Evolutionary conservation across 2,329 filamentous ascomycete genomes (phyloP).

Genomic region (Exophiala phaeomuriformis): DNA sequence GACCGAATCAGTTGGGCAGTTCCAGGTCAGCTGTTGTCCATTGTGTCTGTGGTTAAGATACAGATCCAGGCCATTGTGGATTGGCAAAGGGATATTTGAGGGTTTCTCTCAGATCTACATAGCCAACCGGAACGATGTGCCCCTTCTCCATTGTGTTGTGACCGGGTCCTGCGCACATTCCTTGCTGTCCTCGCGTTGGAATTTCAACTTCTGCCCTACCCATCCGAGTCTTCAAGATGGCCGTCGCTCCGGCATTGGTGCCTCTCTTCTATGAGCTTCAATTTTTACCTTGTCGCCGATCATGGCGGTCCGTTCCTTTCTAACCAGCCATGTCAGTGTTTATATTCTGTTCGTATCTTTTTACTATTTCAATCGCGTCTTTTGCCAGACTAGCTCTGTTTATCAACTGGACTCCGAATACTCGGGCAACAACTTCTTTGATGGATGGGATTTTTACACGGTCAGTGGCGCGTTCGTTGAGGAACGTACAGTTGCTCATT

Average conservation of each 20-base stretch:
- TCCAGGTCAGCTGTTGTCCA: too few relatives aligned
- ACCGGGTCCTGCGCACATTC: constrained; percentile 14
- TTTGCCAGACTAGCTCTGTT: constrained; percentile 15
- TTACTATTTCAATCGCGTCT: constrained; percentile 13
- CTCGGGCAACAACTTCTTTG: constrained; percentile 34
- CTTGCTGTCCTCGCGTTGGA: constrained; percentile 13
- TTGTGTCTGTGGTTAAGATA: too few relatives aligned
- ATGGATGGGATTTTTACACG: constrained; percentile 36
- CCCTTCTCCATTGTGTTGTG: constrained; percentile 12
- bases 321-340: background rate
- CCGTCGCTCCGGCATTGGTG: background rate
- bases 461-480: constrained; percentile 3
- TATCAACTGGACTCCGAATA: constrained; percentile 27
- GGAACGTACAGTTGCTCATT: background rate
- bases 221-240: constrained; percentile 5
- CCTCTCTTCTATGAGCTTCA: background rate
- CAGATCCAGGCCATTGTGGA: too few relatives aligned
- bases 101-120: background rate
- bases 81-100: too few relatives aligned
- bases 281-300: constrained; percentile 11
- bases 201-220: constrained; percentile 5
- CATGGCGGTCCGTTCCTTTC: constrained; percentile 19
- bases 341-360: constrained; percentile 10
- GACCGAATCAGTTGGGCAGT: too few relatives aligned
- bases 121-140: background rate